These are phyloP conservation scores for Fusarium sarcochroum DNA, from an alignment of 2,329 filamentous ascomycete species.

Conservation along the genomic window DNA sequence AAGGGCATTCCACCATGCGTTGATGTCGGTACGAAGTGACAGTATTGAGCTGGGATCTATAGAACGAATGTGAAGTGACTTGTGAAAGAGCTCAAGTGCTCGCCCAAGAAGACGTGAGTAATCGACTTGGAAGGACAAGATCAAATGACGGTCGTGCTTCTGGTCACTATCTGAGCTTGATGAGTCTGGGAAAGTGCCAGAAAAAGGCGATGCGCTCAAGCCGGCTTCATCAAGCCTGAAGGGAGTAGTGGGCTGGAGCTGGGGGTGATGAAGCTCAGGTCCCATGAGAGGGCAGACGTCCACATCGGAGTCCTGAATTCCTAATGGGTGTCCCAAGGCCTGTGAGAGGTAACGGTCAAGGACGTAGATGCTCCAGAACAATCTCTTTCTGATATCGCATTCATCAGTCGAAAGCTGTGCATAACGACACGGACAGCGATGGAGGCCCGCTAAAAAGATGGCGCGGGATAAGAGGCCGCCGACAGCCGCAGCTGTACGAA, in stretches of 20 bases:
- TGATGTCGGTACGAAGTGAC: background rate
- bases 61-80: background rate
- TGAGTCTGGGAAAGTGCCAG: background rate
- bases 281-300: background rate
- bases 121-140: background rate
- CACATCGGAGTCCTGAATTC: background rate
- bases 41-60: background rate
- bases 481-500: background rate
- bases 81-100: background rate
- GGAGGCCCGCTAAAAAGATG: background rate
- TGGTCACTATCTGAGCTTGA: background rate
- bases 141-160: background rate
- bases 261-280: background rate
- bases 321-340: background rate
- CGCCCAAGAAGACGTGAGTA: background rate
- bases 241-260: background rate
- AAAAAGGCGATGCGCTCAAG: background rate
- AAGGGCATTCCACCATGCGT: background rate
- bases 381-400: background rate
- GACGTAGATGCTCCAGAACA: background rate
- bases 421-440: background rate
- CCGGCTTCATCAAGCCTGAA: background rate
- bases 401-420: background rate
- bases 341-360: background rate
- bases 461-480: background rate